phyloP scores from a whole-genome alignment of 2,329 filamentous ascomycete species.

The Madurella fahalii region DNA sequence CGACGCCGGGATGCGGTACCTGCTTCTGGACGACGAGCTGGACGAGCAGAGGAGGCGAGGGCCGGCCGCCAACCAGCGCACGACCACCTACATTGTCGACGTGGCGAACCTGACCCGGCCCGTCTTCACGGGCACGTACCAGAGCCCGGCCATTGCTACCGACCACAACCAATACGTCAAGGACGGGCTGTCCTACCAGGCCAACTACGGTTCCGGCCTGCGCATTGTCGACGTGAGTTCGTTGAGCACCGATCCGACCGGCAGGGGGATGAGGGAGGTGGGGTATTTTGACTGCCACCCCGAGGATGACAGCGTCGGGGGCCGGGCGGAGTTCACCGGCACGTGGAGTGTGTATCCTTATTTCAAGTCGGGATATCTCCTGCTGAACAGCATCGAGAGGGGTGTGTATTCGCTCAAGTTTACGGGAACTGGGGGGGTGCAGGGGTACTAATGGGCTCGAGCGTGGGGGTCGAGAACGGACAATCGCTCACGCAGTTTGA shows the following conservation, averaged over 20 bases:
- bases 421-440: not conserved
- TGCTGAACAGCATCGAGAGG: conserved; percentile 50
- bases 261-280: conserved; percentile 44
- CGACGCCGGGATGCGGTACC: conserved; percentile 42
- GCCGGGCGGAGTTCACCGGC: conserved; percentile 38
- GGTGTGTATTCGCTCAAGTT: conserved; percentile 46
- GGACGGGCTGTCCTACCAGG: conserved; percentile 43
- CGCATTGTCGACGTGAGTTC: conserved; percentile 37
- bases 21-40: conserved; percentile 50
- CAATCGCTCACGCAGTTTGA: no score
- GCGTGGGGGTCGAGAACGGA: no score
- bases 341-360: conserved; percentile 47
- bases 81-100: conserved; percentile 50
- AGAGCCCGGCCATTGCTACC: conserved; percentile 39
- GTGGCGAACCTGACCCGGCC: conserved; percentile 31
- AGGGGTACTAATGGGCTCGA: no score
- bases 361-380: conserved; percentile 46
- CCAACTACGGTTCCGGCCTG: conserved; percentile 48
- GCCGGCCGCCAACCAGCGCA: conserved; percentile 39
- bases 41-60: conserved; percentile 43
- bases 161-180: conserved; percentile 49
- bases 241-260: conserved; percentile 34
- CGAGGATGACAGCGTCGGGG: conserved; percentile 43
- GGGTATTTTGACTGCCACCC: conserved; percentile 50
- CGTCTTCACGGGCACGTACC: conserved; percentile 38